Base-by-base conservation (phyloP, 192 early-diverging fungal genomes). In the Coemansia sp. region DNA sequence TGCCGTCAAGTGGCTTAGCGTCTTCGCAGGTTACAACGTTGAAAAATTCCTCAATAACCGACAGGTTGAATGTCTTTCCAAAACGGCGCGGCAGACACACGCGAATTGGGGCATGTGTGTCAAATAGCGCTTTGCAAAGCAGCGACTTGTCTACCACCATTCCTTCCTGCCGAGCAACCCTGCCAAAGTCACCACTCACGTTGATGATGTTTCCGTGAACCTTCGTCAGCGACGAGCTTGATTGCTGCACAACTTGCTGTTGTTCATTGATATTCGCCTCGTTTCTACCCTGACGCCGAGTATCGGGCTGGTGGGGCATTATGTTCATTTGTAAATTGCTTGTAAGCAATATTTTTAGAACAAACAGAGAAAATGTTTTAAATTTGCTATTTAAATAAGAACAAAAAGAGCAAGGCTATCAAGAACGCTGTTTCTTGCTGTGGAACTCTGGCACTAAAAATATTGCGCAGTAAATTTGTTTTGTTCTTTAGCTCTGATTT, bases 1-100 rank as follows among this genome's bases (percentile, higher is more conserved):
- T 12, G n/a, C 53, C 60, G 22, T 49, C 5, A 2, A 49, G 19
- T 12, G 23, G 6, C 19, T 27, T 1, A 11, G 23, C 49, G 19
- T 63, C 61, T 21, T 9, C 17, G 38, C 15, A 10, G 38, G 55
- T 45, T 3, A 27, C 11, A 6, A 61, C 45, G 53, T 71, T 71
- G 53, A 71, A 65, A 27, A 71, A 65, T 58, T 58, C 58, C 27
- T 60, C 63, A 2, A 71, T 43, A 21, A 71, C 58, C 41, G 58
- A 71, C 8, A 71, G 25, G 29, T 65, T 71, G 58, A 71, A 71
- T 12, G 43, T 59, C 51, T 63, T 64, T 11, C 62, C 61, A 39
- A 64, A 70, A 0, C 61, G 56, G 4, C 61, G 52, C 5, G 68
- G 68, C 41, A 70, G 27, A n/a, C 57, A 64, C 22, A 70, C 37